A percentile compares a stretch with the other conserved stretches of the same genome.
Conservation (phyloP, 1,139 yeast genomes). For the Scheffersomyces segobiensis region DNA sequence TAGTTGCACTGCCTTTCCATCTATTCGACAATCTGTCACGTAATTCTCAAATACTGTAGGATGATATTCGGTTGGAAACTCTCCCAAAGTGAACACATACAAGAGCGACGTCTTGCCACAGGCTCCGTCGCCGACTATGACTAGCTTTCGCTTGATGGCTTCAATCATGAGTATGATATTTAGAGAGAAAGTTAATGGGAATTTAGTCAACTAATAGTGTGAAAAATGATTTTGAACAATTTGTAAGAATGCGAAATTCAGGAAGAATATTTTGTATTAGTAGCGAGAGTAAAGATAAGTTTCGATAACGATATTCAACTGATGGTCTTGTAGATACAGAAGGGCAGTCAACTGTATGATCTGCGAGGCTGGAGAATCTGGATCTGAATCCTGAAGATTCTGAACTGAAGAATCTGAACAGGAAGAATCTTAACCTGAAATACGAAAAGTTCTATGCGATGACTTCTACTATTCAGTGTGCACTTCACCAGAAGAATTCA, state of each 20-base stretch:
- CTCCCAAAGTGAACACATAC: constrained; percentile 90
- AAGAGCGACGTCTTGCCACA: constrained; percentile 91
- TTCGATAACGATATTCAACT: neutral
- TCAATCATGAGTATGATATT: constrained; percentile 7
- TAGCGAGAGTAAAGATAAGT: neutral
- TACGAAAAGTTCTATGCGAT: neutral
- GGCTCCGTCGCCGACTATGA: constrained; percentile 94
- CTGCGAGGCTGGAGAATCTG: neutral
- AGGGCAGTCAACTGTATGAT: neutral
- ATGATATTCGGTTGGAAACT: constrained; percentile 79
- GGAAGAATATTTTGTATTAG: neutral
- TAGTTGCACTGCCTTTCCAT: constrained; percentile 85
- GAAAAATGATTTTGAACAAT: neutral
- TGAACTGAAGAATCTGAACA: too few relatives aligned
- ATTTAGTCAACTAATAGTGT: too few relatives aligned
- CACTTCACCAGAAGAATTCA: neutral
- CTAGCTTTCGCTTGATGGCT: constrained; percentile 69
- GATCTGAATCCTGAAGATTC: neutral
- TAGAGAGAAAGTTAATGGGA: neutral
- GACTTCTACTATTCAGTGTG: neutral
- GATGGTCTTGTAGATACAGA: neutral
- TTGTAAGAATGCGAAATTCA: too few relatives aligned
- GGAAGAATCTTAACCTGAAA: too few relatives aligned
- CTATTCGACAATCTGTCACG: constrained; percentile 90
- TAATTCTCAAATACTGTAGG: constrained; percentile 96